Conservation (phyloP, 2,329 filamentous ascomycete genomes). For the Fusarium avenaceum region DNA sequence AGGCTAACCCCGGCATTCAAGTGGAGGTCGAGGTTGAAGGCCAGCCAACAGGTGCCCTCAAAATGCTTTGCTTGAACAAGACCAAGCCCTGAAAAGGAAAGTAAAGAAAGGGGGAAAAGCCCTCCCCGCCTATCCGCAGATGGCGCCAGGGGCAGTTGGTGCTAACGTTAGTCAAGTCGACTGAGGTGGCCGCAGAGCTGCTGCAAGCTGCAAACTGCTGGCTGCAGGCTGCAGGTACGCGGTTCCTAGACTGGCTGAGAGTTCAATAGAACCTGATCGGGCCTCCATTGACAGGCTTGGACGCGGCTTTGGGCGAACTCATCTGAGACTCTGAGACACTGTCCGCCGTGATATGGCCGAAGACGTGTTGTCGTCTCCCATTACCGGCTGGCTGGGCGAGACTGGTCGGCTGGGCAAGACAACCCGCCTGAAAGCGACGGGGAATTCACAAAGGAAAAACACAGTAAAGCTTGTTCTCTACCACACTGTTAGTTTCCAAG, state of each 20-base stretch:
- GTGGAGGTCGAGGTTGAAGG: conserved; percentile 26
- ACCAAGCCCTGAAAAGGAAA: conserved; percentile 35
- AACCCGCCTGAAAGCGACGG: conserved; percentile 22
- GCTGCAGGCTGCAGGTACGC: conserved; percentile 47
- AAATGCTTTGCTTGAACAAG: conserved; percentile 26
- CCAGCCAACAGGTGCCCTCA: conserved; percentile 31
- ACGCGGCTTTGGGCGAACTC: not conserved
- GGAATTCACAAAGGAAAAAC: conserved; percentile 17
- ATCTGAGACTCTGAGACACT: conserved; percentile 24
- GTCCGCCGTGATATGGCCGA: conserved; percentile 30
- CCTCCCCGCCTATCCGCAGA: conserved; percentile 35
- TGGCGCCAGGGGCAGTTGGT: conserved; percentile 39
- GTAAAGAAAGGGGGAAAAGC: conserved; percentile 42
- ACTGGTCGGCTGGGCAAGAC: not conserved
- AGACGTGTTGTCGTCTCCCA: conserved; percentile 13
- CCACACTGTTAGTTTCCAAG: conserved; percentile 34
- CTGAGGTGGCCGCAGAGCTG: conserved; percentile 30
- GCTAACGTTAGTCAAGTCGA: conserved; percentile 7
- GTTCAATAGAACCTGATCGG: not conserved
- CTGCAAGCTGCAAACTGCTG: conserved; percentile 27
- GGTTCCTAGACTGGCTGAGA: not conserved
- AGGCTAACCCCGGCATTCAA: conserved; percentile 22
- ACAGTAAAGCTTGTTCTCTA: conserved; percentile 25
- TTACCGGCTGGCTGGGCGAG: conserved; percentile 12
- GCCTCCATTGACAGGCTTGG: not conserved